Evolutionary conservation across 177 flowering plant species (phyloP), one percentile per base, ranked within the genome.

Genomic region (Telopea speciosissima): DNA sequence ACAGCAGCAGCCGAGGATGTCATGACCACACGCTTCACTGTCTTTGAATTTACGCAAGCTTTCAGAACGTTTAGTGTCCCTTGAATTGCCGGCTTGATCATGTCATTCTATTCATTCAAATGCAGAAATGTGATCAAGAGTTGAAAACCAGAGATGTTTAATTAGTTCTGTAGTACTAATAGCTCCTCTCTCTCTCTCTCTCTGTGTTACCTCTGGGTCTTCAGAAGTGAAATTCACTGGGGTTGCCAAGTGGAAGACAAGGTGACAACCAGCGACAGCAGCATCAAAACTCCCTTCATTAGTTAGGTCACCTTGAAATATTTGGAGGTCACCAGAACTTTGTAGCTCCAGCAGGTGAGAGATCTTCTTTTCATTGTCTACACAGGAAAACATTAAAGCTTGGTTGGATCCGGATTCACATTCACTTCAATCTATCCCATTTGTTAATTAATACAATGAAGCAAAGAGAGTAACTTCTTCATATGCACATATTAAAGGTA

Each of bases 1-100:
- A 87, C 88, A 31, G 94, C 85, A 44, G 93, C 94, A 31, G 91
- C 91, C 0, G 97, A 89, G 0, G 94, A 91, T n/a, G 94, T 91
- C 75, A 88, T 64, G 23, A 91, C 68, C 23, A 91, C 91, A 0
- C 97, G 84, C 72, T 85, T 88, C 65, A 88, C 90, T 23, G 89
- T 79, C 70, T 83, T 82, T 2, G 90, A 78, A 69, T 87, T 86
- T 16, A 67, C 76, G 70, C 94, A 89, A 36, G 91, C 75, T 72
- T 79, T 86, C 67, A 89, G 33, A 3, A 91, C 87, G 69, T 85
- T 88, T 19, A 76, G 62, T 4, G 83, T 85, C 63, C 97, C 97
- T 79, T 83, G 76, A 63, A 84, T 74, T 21, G 93, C 94, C 13
- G 93, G 94, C 77, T 88, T 87, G 81, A 89, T 91, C 91, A 91